Evolutionary conservation across 1,139 yeast species (phyloP).

Genomic region (Saccharomycopsis hybrid): DNA sequence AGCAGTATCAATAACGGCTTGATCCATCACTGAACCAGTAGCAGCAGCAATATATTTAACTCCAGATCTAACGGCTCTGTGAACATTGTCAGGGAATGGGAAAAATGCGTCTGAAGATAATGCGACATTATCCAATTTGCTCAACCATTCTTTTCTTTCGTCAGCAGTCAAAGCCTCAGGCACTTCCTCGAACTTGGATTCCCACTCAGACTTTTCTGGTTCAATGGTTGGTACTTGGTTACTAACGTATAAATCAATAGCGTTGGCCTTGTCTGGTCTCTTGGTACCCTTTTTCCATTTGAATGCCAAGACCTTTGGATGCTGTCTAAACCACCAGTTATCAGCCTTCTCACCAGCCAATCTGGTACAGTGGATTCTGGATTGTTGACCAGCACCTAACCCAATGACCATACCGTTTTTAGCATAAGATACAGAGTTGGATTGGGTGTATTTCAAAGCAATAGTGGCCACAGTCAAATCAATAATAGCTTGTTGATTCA

Average conservation of each 20-base stretch:
- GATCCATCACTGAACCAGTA: conserved; percentile 95
- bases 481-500: conserved; percentile 86
- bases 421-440: conserved; percentile 96
- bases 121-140: conserved; percentile 76
- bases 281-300: conserved; percentile 98
- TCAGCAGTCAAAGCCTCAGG: conserved; percentile 78
- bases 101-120: conserved; percentile 96
- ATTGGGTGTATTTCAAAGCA: conserved; percentile 94
- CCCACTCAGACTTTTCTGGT: conserved; percentile 91
- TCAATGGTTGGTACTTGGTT: conserved; percentile 86
- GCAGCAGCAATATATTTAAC: conserved; percentile 96
- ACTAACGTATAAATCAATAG: conserved; percentile 88
- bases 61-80: conserved; percentile 95
- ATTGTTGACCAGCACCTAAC: conserved; percentile 98
- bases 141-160: conserved; percentile 86
- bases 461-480: conserved; percentile 96
- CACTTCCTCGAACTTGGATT: conserved; percentile 73
- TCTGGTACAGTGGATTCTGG: conserved; percentile 98
- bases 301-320: conserved; percentile 85
- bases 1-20: conserved; percentile 93
- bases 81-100: conserved; percentile 99
- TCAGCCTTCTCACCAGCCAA: conserved; percentile 99
- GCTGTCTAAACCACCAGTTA: conserved; percentile 99
- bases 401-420: conserved; percentile 99
- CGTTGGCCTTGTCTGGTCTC: conserved; percentile 98